Conservation (phyloP, 306 rosid species). For the Sindora glabra region DNA sequence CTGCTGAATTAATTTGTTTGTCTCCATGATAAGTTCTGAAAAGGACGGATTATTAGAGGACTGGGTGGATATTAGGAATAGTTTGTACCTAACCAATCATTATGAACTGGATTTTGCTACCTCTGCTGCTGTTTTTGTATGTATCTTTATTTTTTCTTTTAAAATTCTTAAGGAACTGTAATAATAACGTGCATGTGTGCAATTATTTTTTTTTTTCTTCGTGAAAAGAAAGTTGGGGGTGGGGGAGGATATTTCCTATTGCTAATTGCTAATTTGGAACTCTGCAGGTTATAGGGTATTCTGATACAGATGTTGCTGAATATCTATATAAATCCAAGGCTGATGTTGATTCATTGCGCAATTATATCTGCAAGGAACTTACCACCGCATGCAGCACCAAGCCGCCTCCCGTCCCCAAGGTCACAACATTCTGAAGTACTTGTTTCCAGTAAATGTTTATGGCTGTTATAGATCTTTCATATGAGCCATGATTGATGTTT, state of each 20-base stretch:
- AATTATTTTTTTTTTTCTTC: too few relatives aligned
- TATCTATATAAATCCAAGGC: constrained; percentile 66
- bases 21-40: background rate
- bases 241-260: background rate
- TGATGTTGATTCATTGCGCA: constrained; percentile 45
- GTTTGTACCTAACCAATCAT: background rate
- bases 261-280: constrained; percentile 2
- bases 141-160: background rate
- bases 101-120: background rate
- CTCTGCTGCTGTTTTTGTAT: background rate
- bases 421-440: constrained; percentile 26
- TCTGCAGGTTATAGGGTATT: constrained; percentile 79
- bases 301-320: constrained; percentile 94
- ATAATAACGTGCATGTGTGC: too few relatives aligned
- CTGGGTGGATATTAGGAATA: background rate
- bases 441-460: constrained; percentile 9
- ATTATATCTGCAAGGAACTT: constrained; percentile 71
- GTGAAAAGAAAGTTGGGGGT: too few relatives aligned
- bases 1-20: background rate
- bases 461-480: background rate
- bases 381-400: constrained; percentile 57
- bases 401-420: constrained; percentile 95
- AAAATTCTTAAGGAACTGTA: background rate
- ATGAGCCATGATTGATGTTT: background rate
- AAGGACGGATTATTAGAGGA: background rate